A percentile compares a stretch with the other conserved stretches of the same genome.
Conservation (phyloP, 2,329 filamentous ascomycete genomes). For the Coleophoma eucalyptorum region DNA sequence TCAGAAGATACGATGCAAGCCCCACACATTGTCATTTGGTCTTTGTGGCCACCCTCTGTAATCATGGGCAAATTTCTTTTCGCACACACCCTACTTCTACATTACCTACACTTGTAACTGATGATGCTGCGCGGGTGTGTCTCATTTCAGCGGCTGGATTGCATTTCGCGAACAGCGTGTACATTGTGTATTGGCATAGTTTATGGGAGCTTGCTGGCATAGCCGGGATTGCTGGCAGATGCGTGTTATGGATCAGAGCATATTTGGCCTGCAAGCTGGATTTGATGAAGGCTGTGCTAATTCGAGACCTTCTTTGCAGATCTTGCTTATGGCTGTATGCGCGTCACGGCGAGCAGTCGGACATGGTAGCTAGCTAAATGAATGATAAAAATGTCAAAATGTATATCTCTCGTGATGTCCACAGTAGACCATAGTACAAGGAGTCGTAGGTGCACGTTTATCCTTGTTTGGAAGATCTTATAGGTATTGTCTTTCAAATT, state of each 20-base stretch:
- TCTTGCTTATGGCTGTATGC: constrained; percentile 12
- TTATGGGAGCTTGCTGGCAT: constrained; percentile 8
- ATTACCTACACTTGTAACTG: constrained; percentile 26
- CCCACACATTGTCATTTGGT: too few species aligned
- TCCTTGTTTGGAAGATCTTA: too few species aligned
- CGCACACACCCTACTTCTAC: constrained; percentile 17
- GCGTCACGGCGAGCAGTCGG: constrained; percentile 4
- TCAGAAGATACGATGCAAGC: too few species aligned
- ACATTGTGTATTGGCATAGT: constrained; percentile 20
- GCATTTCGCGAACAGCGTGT: constrained; percentile 24
- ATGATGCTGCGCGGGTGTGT: constrained; percentile 24
- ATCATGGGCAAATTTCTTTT: constrained; percentile 20
- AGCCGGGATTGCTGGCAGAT: not conserved
- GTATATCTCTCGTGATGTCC: not conserved
- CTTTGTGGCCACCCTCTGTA: constrained; percentile 13
- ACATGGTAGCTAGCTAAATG: constrained; percentile 9
- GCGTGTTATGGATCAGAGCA: constrained; percentile 1
- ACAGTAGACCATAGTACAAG: too few species aligned
- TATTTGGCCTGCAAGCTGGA: constrained; percentile 10
- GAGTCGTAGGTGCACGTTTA: too few species aligned
- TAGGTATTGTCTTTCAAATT: too few species aligned
- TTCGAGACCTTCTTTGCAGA: constrained; percentile 12
- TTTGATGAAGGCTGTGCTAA: constrained; percentile 8
- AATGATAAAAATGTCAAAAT: constrained; percentile 18
- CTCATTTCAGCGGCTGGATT: constrained; percentile 21